Evolutionary conservation across 2,329 filamentous ascomycete species (phyloP), one percentile per base, ranked within the genome.

Genomic region (Chaetomium sp.): DNA sequence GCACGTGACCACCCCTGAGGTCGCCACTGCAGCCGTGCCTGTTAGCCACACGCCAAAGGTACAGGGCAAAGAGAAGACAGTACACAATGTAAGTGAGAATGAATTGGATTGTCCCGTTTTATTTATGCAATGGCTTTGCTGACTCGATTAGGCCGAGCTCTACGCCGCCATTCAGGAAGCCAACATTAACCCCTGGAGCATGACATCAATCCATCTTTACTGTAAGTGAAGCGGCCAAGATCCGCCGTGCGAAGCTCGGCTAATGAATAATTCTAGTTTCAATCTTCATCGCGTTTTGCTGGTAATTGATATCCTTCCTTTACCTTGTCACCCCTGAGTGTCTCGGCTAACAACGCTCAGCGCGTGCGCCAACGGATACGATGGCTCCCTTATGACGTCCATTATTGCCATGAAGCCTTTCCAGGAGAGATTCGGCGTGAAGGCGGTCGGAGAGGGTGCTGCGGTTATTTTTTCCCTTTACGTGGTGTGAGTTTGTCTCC

Each of bases 281-380:
- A 55, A 72, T 78, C 49, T 76, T 77, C 38, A 60, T 76, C 34
- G 67, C 70, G 7, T 76, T 77, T 59, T 75, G 73, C 65, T 76
- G 74, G 54, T 50, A 53, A n/a, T 44, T 11, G 19, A n/a, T 8
- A 12, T 5, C n/a, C 37, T 11, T 2, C 3, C n/a, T n/a, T 7
- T 34, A 12, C n/a, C 34, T 38, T 9, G 6, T 19, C 7, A 14
- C 5, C 34, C 37, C 9, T 10, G 4, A 10, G 5, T 32, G 11
- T 4, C 41, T 46, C 10, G 46, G 12, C 33, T 11, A 42, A 12
- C 43, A 11, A 12, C 14, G 6, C 14, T 7, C 5, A 52, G 55
- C 57, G 70, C 74, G 41, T 76, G 74, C 56, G 74, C 75, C 61
- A 77, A 76, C 63, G 75, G 75, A 57, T 77, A 76, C 60, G 75